Percentiles rank a stretch among this genome's conserved stretches.
These are phyloP conservation scores for Wickerhamomyces strasburgensis DNA, from an alignment of 805 yeast genomes.

Conservation along the genomic window DNA sequence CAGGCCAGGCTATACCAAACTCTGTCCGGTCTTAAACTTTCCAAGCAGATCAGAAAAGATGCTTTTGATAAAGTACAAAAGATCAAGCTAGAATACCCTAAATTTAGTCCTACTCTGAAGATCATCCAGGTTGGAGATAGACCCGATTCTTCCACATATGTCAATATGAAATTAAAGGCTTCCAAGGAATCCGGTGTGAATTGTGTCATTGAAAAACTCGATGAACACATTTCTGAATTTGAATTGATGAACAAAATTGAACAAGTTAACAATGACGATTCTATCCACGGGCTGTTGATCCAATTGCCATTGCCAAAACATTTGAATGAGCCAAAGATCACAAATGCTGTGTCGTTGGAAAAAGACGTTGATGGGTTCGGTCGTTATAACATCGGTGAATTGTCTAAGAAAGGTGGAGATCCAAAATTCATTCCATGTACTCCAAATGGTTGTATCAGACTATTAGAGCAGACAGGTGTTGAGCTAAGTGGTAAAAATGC, in stretches of 20 bases:
- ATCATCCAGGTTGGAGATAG: constrained; percentile 76
- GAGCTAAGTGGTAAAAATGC: constrained; percentile 61
- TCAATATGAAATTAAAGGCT: constrained; percentile 74
- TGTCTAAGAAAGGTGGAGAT: constrained; percentile 65
- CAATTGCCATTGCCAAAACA: constrained; percentile 76
- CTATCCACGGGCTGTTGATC: constrained; percentile 68
- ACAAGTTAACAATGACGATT: constrained; percentile 50
- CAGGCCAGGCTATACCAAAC: constrained; percentile 24
- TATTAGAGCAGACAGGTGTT: constrained; percentile 54
- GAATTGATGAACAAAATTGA: constrained; percentile 50
- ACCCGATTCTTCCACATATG: constrained; percentile 79
- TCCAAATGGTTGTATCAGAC: constrained; percentile 71
- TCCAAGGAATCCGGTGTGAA: constrained; percentile 64
- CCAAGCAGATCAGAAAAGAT: constrained; percentile 39
- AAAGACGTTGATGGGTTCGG: constrained; percentile 87
- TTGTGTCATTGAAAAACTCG: constrained; percentile 56
- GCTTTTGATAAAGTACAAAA: constrained; percentile 33
- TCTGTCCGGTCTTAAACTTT: constrained; percentile 44
- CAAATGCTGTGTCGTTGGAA: constrained; percentile 57
- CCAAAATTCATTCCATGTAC: constrained; percentile 79
- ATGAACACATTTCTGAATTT: constrained; percentile 50
- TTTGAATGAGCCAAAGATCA: constrained; percentile 60
- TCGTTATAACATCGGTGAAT: constrained; percentile 70
- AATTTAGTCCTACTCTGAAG: constrained; percentile 59
- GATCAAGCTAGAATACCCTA: constrained; percentile 36